Evolutionary conservation across 2,329 filamentous ascomycete genomes (phyloP).

Genomic region (Exophiala sideris): DNA sequence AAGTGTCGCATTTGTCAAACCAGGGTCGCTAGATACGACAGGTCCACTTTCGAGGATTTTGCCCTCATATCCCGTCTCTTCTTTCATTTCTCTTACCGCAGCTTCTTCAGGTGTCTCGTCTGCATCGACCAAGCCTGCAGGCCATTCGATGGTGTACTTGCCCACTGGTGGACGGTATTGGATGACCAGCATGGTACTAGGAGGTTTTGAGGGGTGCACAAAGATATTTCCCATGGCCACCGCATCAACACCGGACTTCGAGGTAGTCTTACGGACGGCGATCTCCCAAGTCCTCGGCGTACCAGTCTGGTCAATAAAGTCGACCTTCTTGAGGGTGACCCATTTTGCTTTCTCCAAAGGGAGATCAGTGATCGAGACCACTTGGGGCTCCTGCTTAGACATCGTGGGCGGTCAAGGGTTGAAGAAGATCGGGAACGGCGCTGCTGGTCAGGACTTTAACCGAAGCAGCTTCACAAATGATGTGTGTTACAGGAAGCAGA

Average conservation of each 20-base stretch:
- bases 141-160: constrained; percentile 58
- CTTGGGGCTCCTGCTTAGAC: constrained; percentile 8
- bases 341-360: constrained; percentile 37
- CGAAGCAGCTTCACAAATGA: too few relatives aligned
- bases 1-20: constrained; percentile 60
- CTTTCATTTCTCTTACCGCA: constrained; percentile 56
- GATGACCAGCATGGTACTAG: constrained; percentile 50
- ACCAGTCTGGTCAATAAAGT: constrained; percentile 22
- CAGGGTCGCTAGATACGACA: constrained; percentile 65
- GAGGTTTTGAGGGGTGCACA: constrained; percentile 44
- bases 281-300: constrained; percentile 23
- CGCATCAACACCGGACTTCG: constrained; percentile 57
- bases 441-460: too few relatives aligned
- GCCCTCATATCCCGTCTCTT: constrained; percentile 62
- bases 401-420: too few relatives aligned
- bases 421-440: too few relatives aligned
- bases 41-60: constrained; percentile 55
- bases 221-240: constrained; percentile 57
- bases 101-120: constrained; percentile 56
- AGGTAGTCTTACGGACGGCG: constrained; percentile 46
- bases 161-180: constrained; percentile 60
- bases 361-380: constrained; percentile 20
- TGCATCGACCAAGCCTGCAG: constrained; percentile 58
- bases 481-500: too few relatives aligned
- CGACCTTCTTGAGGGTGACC: constrained; percentile 39